Percentiles rank a stretch among this genome's conserved stretches.
Evolutionary conservation across 768 basidiomycete genomes (phyloP).

Genomic region (Lyophyllum semitale): DNA sequence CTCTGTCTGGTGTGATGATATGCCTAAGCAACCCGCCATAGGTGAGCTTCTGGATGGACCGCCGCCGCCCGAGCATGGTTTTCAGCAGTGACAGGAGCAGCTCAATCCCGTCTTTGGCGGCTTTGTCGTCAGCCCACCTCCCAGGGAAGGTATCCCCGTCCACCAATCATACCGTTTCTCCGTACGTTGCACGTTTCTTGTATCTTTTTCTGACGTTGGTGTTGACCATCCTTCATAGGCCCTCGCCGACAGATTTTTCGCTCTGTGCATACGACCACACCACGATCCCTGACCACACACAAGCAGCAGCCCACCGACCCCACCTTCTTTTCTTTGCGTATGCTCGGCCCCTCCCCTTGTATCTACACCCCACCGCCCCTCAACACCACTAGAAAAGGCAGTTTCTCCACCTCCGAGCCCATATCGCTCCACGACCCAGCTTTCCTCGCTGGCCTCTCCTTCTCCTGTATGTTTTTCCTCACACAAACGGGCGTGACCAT

Average conservation of each 20-base stretch:
- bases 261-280: not conserved
- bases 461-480: constrained; percentile 68
- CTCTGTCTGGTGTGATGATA: too few relatives aligned
- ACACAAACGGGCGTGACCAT: constrained; percentile 21
- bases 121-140: constrained; percentile 54
- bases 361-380: not conserved
- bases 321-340: not conserved
- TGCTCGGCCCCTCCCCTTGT: not conserved
- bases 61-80: constrained; percentile 28
- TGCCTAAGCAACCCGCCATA: too few relatives aligned
- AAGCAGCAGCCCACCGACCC: not conserved
- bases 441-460: constrained; percentile 61
- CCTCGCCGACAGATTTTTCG: not conserved
- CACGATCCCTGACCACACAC: constrained; percentile 3
- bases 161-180: constrained; percentile 9
- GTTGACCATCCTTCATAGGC: not conserved
- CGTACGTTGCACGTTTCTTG: not conserved
- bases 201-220: not conserved
- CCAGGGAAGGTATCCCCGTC: constrained; percentile 30
- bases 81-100: constrained; percentile 40
- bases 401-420: constrained; percentile 69
- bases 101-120: constrained; percentile 53
- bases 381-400: constrained; percentile 31
- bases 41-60: not conserved
- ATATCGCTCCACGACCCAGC: constrained; percentile 79